Evolutionary conservation across 305 asterid species (phyloP).

Genomic region (Plantago rigida): DNA sequence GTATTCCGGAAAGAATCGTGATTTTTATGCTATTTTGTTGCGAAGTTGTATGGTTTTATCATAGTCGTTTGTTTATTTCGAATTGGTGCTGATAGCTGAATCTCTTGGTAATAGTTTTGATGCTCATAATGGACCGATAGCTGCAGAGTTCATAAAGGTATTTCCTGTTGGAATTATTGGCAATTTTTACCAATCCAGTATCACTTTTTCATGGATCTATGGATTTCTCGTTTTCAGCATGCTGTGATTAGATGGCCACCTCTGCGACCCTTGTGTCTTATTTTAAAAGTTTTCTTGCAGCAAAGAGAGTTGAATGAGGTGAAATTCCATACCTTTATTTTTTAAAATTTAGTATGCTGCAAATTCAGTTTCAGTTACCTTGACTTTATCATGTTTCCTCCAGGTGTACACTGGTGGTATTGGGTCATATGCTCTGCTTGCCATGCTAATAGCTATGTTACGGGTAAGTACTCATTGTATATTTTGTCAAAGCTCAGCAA

Average conservation of each 20-base stretch:
- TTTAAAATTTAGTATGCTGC: slow-evolving; percentile 10
- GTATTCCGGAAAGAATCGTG: too few relatives aligned
- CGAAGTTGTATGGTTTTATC: background rate
- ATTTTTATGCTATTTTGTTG: too few relatives aligned
- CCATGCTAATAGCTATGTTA: slow-evolving; percentile 83
- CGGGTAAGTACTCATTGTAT: slow-evolving; percentile 49
- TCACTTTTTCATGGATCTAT: background rate
- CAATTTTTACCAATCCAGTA: background rate
- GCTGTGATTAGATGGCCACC: slow-evolving; percentile 78
- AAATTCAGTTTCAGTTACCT: slow-evolving; percentile 19
- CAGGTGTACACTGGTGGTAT: slow-evolving; percentile 97
- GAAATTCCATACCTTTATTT: background rate
- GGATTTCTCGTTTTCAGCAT: slow-evolving; percentile 36
- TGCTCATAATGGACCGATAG: slow-evolving; percentile 79
- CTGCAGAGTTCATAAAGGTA: slow-evolving; percentile 85
- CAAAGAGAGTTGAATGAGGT: slow-evolving; percentile 97
- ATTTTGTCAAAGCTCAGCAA: slow-evolving; percentile 2
- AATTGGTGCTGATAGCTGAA: slow-evolving; percentile 15
- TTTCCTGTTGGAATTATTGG: slow-evolving; percentile 19
- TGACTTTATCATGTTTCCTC: slow-evolving; percentile 23
- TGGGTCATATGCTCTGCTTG: slow-evolving; percentile 90
- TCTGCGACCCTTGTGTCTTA: slow-evolving; percentile 72
- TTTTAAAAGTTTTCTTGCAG: slow-evolving; percentile 81
- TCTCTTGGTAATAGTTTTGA: slow-evolving; percentile 60
- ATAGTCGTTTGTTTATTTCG: background rate